Evolutionary conservation across 768 basidiomycete species (phyloP).

Genomic region (Sporobolomyces phaffii): DNA sequence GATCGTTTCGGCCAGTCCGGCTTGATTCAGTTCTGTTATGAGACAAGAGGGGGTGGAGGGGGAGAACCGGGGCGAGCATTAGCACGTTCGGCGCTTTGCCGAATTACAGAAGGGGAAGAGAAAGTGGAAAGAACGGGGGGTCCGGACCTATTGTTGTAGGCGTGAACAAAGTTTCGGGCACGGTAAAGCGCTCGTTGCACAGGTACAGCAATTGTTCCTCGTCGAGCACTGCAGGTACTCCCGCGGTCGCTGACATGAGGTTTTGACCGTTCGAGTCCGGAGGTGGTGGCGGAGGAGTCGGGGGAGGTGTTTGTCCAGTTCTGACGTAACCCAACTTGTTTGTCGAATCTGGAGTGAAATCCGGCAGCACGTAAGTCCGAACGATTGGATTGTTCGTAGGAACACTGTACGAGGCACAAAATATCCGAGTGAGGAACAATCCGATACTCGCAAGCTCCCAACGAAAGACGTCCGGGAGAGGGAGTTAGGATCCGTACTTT

Average conservation of each 20-base stretch:
- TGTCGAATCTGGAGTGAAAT: conserved; percentile 57
- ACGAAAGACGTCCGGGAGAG: too few species aligned
- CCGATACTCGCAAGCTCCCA: too few species aligned
- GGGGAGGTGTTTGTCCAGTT: conserved; percentile 40
- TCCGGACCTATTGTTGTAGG: conserved; percentile 78
- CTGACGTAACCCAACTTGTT: conserved; percentile 51
- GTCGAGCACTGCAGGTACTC: conserved; percentile 46
- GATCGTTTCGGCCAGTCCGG: conserved; percentile 69
- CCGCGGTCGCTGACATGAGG: too few species aligned
- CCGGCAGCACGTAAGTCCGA: conserved; percentile 84
- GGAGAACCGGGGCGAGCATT: too few species aligned
- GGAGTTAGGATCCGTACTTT: conserved; percentile 56
- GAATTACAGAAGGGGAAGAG: too few species aligned
- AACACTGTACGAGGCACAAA: not conserved
- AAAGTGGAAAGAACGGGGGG: too few species aligned
- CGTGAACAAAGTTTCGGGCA: conserved; percentile 86
- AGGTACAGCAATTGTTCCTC: conserved; percentile 62
- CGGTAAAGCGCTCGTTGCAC: conserved; percentile 84
- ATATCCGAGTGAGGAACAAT: not conserved
- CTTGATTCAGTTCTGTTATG: conserved; percentile 72
- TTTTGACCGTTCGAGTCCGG: not conserved
- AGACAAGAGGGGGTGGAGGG: too few species aligned
- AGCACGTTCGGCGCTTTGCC: too few species aligned
- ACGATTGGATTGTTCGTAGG: conserved; percentile 58
- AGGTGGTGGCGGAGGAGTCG: conserved; percentile 1